A percentile compares a stretch with the other conserved stretches of the same genome.
phyloP scores from a whole-genome alignment of 805 yeast genomes.

The Cephaloascus fragrans region DNA sequence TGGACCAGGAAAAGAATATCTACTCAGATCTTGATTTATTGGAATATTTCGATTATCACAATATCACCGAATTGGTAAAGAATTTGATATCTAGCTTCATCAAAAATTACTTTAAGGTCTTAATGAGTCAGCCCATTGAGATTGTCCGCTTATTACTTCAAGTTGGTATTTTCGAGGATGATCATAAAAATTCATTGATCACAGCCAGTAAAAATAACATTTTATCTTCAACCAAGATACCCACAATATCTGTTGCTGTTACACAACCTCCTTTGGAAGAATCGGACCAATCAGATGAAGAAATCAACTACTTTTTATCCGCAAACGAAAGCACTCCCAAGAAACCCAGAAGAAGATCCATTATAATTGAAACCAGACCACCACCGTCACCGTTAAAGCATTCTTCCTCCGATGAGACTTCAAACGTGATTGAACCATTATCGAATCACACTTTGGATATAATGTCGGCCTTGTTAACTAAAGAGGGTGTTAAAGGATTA shows the following conservation, averaged over 20 bases:
- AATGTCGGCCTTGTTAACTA: conserved; percentile 51
- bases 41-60: conserved; percentile 54
- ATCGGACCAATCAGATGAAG: conserved; percentile 11
- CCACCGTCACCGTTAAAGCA: not conserved
- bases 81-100: conserved; percentile 53
- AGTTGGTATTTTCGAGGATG: conserved; percentile 52
- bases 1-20: conserved; percentile 25
- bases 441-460: conserved; percentile 58
- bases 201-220: conserved; percentile 15
- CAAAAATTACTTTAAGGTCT: conserved; percentile 57
- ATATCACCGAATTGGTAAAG: conserved; percentile 45
- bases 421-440: conserved; percentile 38
- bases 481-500: conserved; percentile 63
- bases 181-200: conserved; percentile 11
- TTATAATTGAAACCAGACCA: not conserved
- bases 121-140: conserved; percentile 84
- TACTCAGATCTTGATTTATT: conserved; percentile 51
- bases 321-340: conserved; percentile 3
- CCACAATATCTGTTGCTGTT: not conserved
- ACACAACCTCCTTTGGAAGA: not conserved
- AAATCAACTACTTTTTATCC: conserved; percentile 26
- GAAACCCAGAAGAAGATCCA: not conserved
- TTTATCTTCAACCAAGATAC: not conserved
- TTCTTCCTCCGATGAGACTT: not conserved
- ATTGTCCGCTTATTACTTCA: conserved; percentile 71